A percentile compares a stretch with the other conserved stretches of the same genome.
Evolutionary conservation across 345 rosid genomes (phyloP).

Genomic region (Boechera divaricarpa): DNA sequence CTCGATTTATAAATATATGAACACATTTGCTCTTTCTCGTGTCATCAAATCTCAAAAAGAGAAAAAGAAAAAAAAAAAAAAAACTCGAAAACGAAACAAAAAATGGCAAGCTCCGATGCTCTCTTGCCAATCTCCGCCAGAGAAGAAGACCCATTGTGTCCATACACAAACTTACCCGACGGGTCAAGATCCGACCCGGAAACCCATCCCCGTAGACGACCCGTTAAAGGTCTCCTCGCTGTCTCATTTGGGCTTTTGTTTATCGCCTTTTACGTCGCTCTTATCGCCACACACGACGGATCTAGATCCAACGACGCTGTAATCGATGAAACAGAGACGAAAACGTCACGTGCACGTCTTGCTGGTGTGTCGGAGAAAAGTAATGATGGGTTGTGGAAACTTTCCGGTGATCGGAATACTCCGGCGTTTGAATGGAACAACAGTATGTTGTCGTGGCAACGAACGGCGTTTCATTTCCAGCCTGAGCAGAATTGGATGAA

Average conservation of each 20-base stretch:
- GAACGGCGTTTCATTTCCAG: constrained; percentile 89
- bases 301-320: constrained; percentile 34
- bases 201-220: constrained; percentile 24
- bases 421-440: constrained; percentile 70
- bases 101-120: constrained; percentile 46
- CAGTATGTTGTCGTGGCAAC: constrained; percentile 86
- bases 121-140: constrained; percentile 39
- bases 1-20: constrained; percentile 28
- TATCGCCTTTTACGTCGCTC: constrained; percentile 41
- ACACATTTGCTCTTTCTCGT: constrained; percentile 34
- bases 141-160: constrained; percentile 37
- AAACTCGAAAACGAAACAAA: constrained; percentile 28
- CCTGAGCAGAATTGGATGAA: constrained; percentile 95
- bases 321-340: constrained; percentile 16
- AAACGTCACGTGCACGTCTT: constrained; percentile 51
- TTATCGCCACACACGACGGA: constrained; percentile 41
- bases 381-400: constrained; percentile 38
- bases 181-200: constrained; percentile 45
- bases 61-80: not conserved
- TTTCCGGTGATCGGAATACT: constrained; percentile 32
- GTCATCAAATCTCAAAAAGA: constrained; percentile 34
- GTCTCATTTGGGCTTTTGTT: constrained; percentile 43
- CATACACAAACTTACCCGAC: constrained; percentile 24
- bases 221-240: constrained; percentile 45
- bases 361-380: constrained; percentile 90